Conservation (phyloP, 768 basidiomycete genomes). For the Mycena metata region DNA sequence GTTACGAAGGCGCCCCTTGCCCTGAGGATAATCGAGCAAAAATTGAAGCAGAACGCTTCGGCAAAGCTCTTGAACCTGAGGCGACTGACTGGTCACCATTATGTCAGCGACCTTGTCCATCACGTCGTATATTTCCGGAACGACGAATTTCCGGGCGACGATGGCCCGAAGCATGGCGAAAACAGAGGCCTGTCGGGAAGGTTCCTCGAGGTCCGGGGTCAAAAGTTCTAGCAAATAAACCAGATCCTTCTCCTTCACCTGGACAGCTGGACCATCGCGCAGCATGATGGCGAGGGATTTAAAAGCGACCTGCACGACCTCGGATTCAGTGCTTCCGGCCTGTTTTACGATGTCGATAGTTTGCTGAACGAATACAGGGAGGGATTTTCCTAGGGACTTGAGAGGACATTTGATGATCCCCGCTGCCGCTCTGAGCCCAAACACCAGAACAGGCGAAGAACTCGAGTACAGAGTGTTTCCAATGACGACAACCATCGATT, state of each 20-base stretch:
- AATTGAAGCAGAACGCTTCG: constrained; percentile 93
- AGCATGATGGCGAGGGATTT: constrained; percentile 88
- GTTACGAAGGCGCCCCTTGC: constrained; percentile 87
- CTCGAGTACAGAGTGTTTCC: constrained; percentile 94
- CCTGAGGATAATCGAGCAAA: constrained; percentile 97
- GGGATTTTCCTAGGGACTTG: constrained; percentile 76
- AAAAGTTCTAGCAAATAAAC: constrained; percentile 89
- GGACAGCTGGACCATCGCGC: constrained; percentile 87
- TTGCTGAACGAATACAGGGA: constrained; percentile 88
- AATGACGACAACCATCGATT: constrained; percentile 87
- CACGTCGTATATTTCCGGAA: constrained; percentile 96
- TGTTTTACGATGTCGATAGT: constrained; percentile 86
- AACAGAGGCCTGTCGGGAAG: constrained; percentile 84
- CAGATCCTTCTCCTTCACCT: constrained; percentile 91
- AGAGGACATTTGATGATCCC: constrained; percentile 89
- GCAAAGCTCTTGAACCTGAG: constrained; percentile 92
- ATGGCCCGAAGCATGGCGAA: constrained; percentile 93
- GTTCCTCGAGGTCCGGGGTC: constrained; percentile 91
- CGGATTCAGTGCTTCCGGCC: constrained; percentile 89
- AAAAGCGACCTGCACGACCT: constrained; percentile 89
- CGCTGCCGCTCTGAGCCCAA: constrained; percentile 84
- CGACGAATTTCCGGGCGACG: constrained; percentile 90
- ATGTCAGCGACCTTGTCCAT: constrained; percentile 95
- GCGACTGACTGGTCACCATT: constrained; percentile 93
- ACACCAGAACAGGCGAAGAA: constrained; percentile 77